Evolutionary conservation across 805 yeast genomes (phyloP).

Genomic region (Candida methanosorbosa): DNA sequence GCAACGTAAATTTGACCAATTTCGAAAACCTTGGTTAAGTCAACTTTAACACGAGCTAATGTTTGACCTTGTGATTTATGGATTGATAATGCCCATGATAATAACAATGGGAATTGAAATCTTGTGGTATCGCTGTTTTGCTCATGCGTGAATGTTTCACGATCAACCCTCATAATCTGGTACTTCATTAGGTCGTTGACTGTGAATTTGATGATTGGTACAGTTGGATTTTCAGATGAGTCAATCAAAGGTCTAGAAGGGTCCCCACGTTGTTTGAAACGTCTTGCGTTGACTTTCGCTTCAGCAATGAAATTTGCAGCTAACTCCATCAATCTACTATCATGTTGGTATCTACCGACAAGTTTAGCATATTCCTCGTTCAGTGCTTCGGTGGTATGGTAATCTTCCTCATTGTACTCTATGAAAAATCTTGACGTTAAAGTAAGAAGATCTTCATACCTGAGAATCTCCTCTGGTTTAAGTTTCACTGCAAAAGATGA

Average conservation of each 20-base stretch:
- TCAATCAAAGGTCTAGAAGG: no score
- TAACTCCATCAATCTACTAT: neutral
- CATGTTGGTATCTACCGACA: neutral
- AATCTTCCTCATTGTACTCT: neutral
- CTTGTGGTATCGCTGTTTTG: slow-evolving; percentile 26
- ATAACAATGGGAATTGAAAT: slow-evolving; percentile 56
- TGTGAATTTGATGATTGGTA: slow-evolving; percentile 42
- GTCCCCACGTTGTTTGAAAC: no score
- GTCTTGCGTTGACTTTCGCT: slow-evolving; percentile 6
- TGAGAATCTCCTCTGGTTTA: neutral
- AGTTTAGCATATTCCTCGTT: neutral
- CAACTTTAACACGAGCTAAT: slow-evolving; percentile 59
- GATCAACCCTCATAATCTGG: slow-evolving; percentile 20
- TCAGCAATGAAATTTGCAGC: neutral
- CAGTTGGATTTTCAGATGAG: slow-evolving; percentile 1
- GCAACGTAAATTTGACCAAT: slow-evolving; percentile 85
- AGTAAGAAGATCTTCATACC: neutral
- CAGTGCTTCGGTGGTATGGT: neutral
- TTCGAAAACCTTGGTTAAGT: slow-evolving; percentile 58
- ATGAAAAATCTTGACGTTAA: neutral
- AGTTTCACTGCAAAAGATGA: neutral
- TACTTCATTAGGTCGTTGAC: slow-evolving; percentile 22
- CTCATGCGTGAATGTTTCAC: slow-evolving; percentile 28
- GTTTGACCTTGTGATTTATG: slow-evolving; percentile 88
- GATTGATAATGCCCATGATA: slow-evolving; percentile 79